A percentile compares a stretch with the other conserved stretches of the same genome.
Evolutionary conservation across 768 basidiomycete species (phyloP).

Genomic region (Agaricus bisporus): DNA sequence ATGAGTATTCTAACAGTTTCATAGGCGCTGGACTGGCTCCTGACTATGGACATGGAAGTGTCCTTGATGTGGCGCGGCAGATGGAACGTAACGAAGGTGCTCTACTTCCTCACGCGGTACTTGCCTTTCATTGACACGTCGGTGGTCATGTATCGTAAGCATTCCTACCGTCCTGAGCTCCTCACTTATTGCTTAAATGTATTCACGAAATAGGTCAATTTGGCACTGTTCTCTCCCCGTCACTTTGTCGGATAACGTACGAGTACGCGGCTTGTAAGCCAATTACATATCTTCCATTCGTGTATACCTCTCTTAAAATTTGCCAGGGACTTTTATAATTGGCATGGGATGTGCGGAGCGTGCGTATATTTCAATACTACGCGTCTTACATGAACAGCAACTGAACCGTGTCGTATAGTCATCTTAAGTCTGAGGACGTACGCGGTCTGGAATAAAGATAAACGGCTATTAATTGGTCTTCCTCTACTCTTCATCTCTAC

Average conservation of each 20-base stretch:
- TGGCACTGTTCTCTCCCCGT: background rate
- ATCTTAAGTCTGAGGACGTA: constrained; percentile 10
- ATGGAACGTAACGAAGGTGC: constrained; percentile 9
- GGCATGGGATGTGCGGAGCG: constrained; percentile 11
- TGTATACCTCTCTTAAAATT: background rate
- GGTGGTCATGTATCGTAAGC: constrained; percentile 10
- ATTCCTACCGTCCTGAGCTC: background rate
- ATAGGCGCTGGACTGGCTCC: constrained; percentile 16
- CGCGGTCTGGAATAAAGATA: constrained; percentile 10
- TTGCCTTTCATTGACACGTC: constrained; percentile 11
- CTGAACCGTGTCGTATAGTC: constrained; percentile 1
- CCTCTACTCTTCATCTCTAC: background rate
- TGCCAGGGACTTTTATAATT: constrained; percentile 7
- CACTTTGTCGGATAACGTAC: background rate
- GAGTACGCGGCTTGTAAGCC: constrained; percentile 8
- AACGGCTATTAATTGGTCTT: background rate
- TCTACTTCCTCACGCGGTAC: constrained; percentile 9
- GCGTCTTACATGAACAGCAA: background rate
- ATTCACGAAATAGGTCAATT: background rate
- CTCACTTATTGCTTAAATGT: no score
- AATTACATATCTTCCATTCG: background rate
- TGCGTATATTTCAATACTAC: background rate
- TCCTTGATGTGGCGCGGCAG: constrained; percentile 2
- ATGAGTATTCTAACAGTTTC: no score
- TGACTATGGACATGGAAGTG: constrained; percentile 19